A percentile compares a stretch with the other conserved stretches of the same genome.
These are phyloP conservation scores for Ophiobolus disseminans DNA, from an alignment of 2,329 filamentous ascomycete species.

Conservation along the genomic window DNA sequence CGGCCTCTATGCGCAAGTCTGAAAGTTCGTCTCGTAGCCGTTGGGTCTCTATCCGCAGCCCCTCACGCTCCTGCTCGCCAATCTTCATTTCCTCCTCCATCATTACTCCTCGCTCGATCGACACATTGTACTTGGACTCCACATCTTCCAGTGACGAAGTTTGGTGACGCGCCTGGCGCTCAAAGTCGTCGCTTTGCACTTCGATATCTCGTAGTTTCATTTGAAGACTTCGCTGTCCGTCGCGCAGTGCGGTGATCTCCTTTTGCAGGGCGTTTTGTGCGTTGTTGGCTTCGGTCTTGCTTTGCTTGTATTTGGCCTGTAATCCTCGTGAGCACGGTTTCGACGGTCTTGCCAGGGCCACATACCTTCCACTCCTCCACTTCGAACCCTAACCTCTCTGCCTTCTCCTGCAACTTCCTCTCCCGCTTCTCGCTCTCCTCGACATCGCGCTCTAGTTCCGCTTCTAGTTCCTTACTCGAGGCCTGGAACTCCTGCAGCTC, in stretches of 20 bases:
- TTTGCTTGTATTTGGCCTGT: conserved; percentile 93
- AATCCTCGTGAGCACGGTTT: conserved; percentile 8
- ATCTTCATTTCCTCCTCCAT: conserved; percentile 93
- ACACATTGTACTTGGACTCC: conserved; percentile 94
- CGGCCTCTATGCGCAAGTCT: conserved; percentile 92
- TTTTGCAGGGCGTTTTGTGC: conserved; percentile 90
- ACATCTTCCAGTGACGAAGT: conserved; percentile 95
- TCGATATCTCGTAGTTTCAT: conserved; percentile 91
- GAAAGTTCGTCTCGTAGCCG: conserved; percentile 87
- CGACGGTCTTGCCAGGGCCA: no score
- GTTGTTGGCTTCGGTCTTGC: conserved; percentile 83
- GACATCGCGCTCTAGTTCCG: conserved; percentile 94
- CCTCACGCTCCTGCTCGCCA: conserved; percentile 90
- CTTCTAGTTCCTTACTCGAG: conserved; percentile 91
- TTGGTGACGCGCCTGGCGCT: conserved; percentile 93
- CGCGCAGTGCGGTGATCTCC: conserved; percentile 90
- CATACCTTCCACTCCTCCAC: conserved; percentile 98
- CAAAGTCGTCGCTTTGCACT: conserved; percentile 97
- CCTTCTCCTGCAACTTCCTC: conserved; percentile 82
- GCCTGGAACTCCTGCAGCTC: conserved; percentile 94
- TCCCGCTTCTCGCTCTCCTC: conserved; percentile 95
- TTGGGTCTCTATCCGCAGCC: conserved; percentile 87
- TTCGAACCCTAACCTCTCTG: conserved; percentile 83
- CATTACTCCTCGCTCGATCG: conserved; percentile 90
- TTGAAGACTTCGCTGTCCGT: conserved; percentile 80